Evolutionary conservation across 2,329 filamentous ascomycete species (phyloP).

Genomic region (Remersonia thermophila): DNA sequence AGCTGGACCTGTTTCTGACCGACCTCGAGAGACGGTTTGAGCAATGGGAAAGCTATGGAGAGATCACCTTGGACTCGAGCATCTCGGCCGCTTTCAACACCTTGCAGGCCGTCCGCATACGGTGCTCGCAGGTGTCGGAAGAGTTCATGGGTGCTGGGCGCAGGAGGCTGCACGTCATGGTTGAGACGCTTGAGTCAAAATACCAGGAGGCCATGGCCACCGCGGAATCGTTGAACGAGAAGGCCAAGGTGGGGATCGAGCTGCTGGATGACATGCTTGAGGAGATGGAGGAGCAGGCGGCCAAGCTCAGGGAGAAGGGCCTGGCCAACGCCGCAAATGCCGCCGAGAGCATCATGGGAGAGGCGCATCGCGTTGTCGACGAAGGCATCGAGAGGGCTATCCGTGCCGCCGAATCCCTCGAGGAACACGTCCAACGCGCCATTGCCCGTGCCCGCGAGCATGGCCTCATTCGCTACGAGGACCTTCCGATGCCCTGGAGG

Average conservation of each 20-base stretch:
- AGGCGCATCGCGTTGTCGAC: conserved; percentile 69
- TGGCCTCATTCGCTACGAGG: conserved; percentile 77
- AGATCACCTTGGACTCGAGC: conserved; percentile 70
- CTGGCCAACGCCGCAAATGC: conserved; percentile 46
- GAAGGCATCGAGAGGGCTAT: conserved; percentile 73
- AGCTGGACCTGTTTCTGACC: conserved; percentile 63
- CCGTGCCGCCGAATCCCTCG: conserved; percentile 67
- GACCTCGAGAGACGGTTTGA: conserved; percentile 81
- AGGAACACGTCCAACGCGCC: conserved; percentile 73
- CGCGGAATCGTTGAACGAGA: conserved; percentile 81
- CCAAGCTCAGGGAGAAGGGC: conserved; percentile 67
- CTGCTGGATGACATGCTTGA: conserved; percentile 74
- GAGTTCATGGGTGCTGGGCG: conserved; percentile 81
- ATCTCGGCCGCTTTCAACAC: conserved; percentile 78
- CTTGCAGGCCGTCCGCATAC: conserved; percentile 71
- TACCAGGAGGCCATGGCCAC: conserved; percentile 79
- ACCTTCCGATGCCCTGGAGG: conserved; percentile 82
- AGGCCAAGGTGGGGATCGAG: conserved; percentile 76
- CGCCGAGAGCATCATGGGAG: conserved; percentile 60
- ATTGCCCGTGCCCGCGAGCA: conserved; percentile 63
- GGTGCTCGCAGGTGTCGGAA: conserved; percentile 81
- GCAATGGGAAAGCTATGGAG: conserved; percentile 77
- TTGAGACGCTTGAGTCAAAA: conserved; percentile 78
- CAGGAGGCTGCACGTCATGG: conserved; percentile 72
- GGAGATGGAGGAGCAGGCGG: conserved; percentile 72